A percentile compares a stretch with the other conserved stretches of the same genome.
phyloP scores from a whole-genome alignment of 169 alveolate genomes.

The Babesia ovata region DNA sequence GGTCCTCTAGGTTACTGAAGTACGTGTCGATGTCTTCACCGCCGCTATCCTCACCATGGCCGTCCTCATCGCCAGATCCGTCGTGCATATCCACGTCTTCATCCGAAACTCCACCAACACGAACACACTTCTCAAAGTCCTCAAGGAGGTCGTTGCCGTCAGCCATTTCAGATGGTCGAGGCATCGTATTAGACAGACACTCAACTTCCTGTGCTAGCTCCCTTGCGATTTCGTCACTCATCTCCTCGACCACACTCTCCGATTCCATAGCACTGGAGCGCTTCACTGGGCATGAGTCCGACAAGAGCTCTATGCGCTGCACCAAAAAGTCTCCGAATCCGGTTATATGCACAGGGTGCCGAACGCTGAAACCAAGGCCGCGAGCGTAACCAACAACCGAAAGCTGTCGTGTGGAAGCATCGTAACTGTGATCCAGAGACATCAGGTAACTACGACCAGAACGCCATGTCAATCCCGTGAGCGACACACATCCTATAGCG shows the following conservation, averaged over 20 bases:
- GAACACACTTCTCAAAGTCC: constrained; percentile 43
- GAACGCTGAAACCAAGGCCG: constrained; percentile 74
- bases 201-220: constrained; percentile 46
- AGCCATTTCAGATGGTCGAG: not conserved
- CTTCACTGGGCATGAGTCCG: constrained; percentile 60
- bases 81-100: constrained; percentile 16
- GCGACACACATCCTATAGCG: constrained; percentile 65
- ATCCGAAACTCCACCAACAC: constrained; percentile 31
- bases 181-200: constrained; percentile 13
- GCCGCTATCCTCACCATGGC: constrained; percentile 18
- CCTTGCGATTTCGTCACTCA: constrained; percentile 51
- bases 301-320: constrained; percentile 61
- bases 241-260: constrained; percentile 50
- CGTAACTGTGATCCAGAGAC: constrained; percentile 65
- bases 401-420: constrained; percentile 47
- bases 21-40: constrained; percentile 30
- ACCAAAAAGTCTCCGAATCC: constrained; percentile 72
- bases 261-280: constrained; percentile 22
- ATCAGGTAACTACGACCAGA: constrained; percentile 78
- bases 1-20: constrained; percentile 29
- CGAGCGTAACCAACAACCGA: constrained; percentile 73
- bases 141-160: constrained; percentile 8
- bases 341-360: constrained; percentile 75
- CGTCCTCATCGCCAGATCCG: constrained; percentile 23
- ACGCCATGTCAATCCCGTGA: constrained; percentile 67